Evolutionary conservation across 176 grass and related monocot species (phyloP).

Genomic region (Carex kokanica): DNA sequence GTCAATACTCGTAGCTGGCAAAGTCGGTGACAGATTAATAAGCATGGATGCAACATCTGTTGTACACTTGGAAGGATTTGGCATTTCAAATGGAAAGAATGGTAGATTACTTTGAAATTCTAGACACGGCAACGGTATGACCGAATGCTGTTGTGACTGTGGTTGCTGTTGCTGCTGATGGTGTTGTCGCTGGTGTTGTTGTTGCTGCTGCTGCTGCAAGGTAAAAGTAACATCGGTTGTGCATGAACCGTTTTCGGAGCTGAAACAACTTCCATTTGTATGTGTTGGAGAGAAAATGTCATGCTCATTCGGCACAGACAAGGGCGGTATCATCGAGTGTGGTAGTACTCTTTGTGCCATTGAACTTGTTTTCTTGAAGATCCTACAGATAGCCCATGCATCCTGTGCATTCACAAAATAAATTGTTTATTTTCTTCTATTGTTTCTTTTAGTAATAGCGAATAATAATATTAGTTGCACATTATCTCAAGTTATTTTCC

Average conservation of each 20-base stretch:
- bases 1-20: conserved; percentile 51
- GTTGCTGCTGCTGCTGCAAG: conserved; percentile 42
- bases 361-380: conserved; percentile 94
- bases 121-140: conserved; percentile 9
- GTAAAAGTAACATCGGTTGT: conserved; percentile 42
- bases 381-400: conserved; percentile 92
- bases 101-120: conserved; percentile 20
- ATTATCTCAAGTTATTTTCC: neutral
- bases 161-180: conserved; percentile 41
- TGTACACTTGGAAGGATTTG: conserved; percentile 26
- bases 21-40: conserved; percentile 44
- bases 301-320: conserved; percentile 39
- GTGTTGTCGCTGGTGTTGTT: conserved; percentile 38
- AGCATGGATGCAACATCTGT: conserved; percentile 73
- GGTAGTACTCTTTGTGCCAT: conserved; percentile 69
- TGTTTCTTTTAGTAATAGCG: neutral
- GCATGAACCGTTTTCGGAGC: conserved; percentile 46
- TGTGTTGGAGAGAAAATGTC: conserved; percentile 35
- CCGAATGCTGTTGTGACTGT: conserved; percentile 24
- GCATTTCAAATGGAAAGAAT: conserved; percentile 34
- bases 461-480: neutral
- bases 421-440: neutral
- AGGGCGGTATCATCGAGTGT: conserved; percentile 62
- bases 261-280: conserved; percentile 31
- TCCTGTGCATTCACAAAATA: conserved; percentile 55